Base-by-base conservation (phyloP, 208 protist species). In the Wallacemonas collosoma region DNA sequence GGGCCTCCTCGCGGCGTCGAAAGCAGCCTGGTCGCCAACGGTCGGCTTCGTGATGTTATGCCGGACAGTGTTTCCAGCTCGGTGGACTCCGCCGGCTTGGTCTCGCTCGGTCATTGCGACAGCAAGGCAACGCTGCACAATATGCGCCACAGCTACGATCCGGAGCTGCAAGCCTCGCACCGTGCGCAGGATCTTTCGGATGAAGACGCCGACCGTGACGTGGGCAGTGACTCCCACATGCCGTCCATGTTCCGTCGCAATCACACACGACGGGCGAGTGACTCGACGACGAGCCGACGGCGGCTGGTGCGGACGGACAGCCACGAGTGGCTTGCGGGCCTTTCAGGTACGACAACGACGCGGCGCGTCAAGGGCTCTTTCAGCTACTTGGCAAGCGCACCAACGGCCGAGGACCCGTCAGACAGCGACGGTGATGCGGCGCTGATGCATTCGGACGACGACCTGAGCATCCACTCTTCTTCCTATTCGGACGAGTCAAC, bases 201-300 rank as follows among this genome's bases (percentile, higher is more conserved):
- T 35, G 60, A 48, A 36, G 56, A 62, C 4, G 56, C 38, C 0
- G 36, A 44, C 15, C 5, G 43, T 38, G 56, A 62, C 56, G 2
- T 62, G 14, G 56, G 35, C 8, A 5, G 26, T 5, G 14, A 5
- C 56, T 38, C 56, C 9, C 2, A 43, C 17, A 62, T 62, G 56
- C 56, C 56, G 60, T 65, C 60, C 60, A 65, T 65, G 60, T 65
- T 44, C 12, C 60, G 60, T 9, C 60, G 60, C 12, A 45, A 41
- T 8, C 38, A 51, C 60, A 65, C 60, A 14, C 38, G 41, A 8
- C 36, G 60, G 3, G n/a, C n/a, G 11, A 65, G 43, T 50, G 45
- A 50, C 0, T 6, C 45, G 45, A 50, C 8, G 8, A 6, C 8
- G 12, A 6, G 12, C 60, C n/a, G 40, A 3, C n/a, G 41, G 3